phyloP scores from a whole-genome alignment of 495 filamentous ascomycete species.

The Alectoria sarmentosa region DNA sequence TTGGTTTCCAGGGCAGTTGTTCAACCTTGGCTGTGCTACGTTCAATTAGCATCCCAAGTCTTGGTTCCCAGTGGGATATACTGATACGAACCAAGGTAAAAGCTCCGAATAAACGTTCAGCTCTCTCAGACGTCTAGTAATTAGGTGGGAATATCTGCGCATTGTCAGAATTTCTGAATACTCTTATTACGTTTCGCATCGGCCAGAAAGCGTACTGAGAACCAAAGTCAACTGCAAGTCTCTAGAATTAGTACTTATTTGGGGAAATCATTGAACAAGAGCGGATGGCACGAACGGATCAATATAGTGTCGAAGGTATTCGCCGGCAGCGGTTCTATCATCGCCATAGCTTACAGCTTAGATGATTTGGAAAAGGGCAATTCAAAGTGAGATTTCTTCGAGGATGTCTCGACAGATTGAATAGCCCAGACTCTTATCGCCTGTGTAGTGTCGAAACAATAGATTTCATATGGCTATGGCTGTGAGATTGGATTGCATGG shows the following conservation, averaged over 20 bases:
- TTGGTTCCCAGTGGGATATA: too few species aligned
- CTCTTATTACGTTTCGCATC: not conserved
- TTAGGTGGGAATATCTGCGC: conserved; percentile 58
- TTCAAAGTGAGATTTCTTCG: not conserved
- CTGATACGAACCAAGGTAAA: conserved; percentile 52
- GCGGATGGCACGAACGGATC: not conserved
- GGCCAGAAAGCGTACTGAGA: not conserved
- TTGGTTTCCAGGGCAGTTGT: conserved; percentile 73
- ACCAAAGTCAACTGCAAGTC: not conserved
- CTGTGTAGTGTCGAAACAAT: not conserved
- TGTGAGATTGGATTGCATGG: not conserved
- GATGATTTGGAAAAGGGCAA: not conserved
- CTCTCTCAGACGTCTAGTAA: conserved; percentile 66
- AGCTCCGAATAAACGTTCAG: conserved; percentile 88
- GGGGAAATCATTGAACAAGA: not conserved
- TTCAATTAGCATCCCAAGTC: not conserved
- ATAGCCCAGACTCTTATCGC: conserved; percentile 6
- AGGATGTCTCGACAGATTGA: not conserved
- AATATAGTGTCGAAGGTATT: conserved; percentile 6
- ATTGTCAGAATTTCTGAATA: not conserved
- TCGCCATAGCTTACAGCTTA: not conserved
- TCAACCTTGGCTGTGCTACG: conserved; percentile 67
- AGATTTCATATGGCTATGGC: conserved; percentile 1
- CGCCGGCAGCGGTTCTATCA: not conserved
- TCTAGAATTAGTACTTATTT: not conserved